Evolutionary conservation across 1,139 yeast genomes (phyloP).

Genomic region (Blastobotrys illinoisensis): DNA sequence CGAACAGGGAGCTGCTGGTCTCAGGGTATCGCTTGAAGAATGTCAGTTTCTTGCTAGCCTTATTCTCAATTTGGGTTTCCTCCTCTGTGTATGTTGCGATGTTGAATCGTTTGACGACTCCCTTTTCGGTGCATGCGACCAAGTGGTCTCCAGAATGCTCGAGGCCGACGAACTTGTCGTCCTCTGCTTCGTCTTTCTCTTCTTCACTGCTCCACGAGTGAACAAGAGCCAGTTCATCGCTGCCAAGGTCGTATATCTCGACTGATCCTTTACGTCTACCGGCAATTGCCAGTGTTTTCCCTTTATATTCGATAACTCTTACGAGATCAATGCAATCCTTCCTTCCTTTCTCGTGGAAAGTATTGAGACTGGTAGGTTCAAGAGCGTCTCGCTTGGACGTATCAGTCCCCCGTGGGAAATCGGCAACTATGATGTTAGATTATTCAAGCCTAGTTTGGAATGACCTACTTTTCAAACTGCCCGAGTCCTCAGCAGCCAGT

Average conservation of each 20-base stretch:
- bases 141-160: conserved; percentile 8
- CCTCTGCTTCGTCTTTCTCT: not conserved
- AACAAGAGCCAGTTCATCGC: conserved; percentile 13
- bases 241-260: conserved; percentile 18
- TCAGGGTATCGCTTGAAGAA: conserved; percentile 13
- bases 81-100: conserved; percentile 9
- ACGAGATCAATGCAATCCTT: conserved; percentile 26
- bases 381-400: conserved; percentile 30
- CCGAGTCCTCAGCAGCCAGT: conserved; percentile 36
- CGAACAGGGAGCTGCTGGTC: conserved; percentile 18
- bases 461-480: conserved; percentile 29
- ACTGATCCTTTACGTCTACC: conserved; percentile 26
- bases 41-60: conserved; percentile 6
- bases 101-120: conserved; percentile 15
- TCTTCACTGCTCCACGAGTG: conserved; percentile 7
- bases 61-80: conserved; percentile 1
- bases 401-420: conserved; percentile 28
- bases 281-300: conserved; percentile 17
- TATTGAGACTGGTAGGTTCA: conserved; percentile 24
- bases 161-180: conserved; percentile 14
- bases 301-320: conserved; percentile 13
- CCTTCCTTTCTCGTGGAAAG: conserved; percentile 26
- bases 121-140: conserved; percentile 14
- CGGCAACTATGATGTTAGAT: conserved; percentile 16
- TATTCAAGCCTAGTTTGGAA: not conserved